Conservation (phyloP, 1,284 basidiomycete genomes). For the Serendipita sp. region DNA sequence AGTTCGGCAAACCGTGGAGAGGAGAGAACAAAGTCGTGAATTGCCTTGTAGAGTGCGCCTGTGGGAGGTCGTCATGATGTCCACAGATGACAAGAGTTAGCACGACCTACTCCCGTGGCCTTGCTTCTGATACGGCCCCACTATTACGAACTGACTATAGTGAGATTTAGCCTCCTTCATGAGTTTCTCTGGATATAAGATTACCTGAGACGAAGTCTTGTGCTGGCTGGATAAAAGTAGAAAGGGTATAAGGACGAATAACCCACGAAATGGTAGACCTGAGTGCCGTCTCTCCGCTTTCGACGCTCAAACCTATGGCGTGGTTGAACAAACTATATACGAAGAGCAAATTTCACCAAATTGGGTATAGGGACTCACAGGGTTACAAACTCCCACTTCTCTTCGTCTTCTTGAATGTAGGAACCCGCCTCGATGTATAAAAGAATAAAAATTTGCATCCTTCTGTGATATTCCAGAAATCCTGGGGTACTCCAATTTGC, state of each 20-base stretch:
- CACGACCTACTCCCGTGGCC: slow-evolving; percentile 73
- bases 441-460: slow-evolving; percentile 89
- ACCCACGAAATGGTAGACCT: slow-evolving; percentile 80
- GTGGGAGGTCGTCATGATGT: not conserved
- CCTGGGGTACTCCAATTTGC: slow-evolving; percentile 76
- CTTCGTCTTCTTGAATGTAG: slow-evolving; percentile 82
- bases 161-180: slow-evolving; percentile 18
- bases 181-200: slow-evolving; percentile 15
- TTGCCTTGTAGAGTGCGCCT: slow-evolving; percentile 80
- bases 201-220: slow-evolving; percentile 72
- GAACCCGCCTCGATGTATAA: slow-evolving; percentile 93
- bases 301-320: slow-evolving; percentile 65
- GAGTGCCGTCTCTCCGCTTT: slow-evolving; percentile 36
- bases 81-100: not conserved
- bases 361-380: slow-evolving; percentile 35
- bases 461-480: slow-evolving; percentile 84
- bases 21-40: slow-evolving; percentile 64
- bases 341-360: not conserved
- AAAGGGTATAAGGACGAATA: slow-evolving; percentile 89
- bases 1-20: slow-evolving; percentile 68
- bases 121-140: slow-evolving; percentile 79
- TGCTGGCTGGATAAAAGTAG: slow-evolving; percentile 81
- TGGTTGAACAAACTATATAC: not conserved
- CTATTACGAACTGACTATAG: slow-evolving; percentile 79
- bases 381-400: slow-evolving; percentile 76